Evolutionary conservation across 169 alveolate species (phyloP), one percentile per base, ranked within the genome.

Genomic region (Plasmodium ovale): DNA sequence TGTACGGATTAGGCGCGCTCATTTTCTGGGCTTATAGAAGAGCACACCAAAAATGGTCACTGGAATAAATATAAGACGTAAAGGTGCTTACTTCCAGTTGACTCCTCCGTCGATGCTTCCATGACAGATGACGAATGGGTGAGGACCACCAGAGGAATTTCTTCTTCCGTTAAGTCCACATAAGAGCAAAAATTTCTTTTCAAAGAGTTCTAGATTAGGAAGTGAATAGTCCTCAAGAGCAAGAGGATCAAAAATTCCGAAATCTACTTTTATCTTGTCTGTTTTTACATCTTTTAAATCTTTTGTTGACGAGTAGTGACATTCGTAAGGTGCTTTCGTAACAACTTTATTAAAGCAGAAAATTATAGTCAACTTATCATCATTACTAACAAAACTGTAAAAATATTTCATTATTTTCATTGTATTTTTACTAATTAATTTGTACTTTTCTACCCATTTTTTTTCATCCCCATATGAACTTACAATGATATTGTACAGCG

Each of bases 91-190:
- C 88, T 23, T 16, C 88, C 88, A 74, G 51, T 49, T 16, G 19
- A 42, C 1, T 19, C 88, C 88, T 47, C 54, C 64, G 7, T 59
- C 54, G 1, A 35, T 4, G 19, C 88, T 74, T 5, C 68, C 88
- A 21, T 44, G 64, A 68, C 88, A 74, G 6, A 74, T 12, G 4
- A 74, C 54, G 25, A 74, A 53, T 19, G 14, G 5, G 1, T 53
- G 33, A n/a, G 56, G 31, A 14, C 31, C 44, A 0, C 21, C 54
- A 33, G 4, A 21, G 0, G 33, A 9, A 23, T 42, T 59, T 12
- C 67, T 64, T 19, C 62, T 37, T 4, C 16, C 21, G 39, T 74
- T 64, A 9, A 74, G 10, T 5, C 88, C 88, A 62, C 88, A 74
- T n/a, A 74, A 60, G 14, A 74, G 74, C n/a, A 74, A n/a, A 65